These are phyloP conservation scores for Chrysoporthe deuterocubensis DNA, from an alignment of 2,329 filamentous ascomycete genomes.

Conservation along the genomic window DNA sequence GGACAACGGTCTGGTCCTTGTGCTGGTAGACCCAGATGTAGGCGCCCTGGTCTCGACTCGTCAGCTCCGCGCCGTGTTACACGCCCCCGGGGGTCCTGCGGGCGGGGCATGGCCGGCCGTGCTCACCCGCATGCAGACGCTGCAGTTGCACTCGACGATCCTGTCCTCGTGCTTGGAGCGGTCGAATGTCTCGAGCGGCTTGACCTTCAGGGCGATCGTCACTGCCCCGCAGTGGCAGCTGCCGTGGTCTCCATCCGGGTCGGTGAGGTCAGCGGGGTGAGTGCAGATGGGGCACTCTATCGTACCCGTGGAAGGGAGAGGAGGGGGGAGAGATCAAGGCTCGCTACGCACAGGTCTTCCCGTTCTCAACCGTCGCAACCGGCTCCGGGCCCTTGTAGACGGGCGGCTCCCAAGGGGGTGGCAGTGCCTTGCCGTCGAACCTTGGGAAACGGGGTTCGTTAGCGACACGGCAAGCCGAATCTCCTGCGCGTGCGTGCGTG, in stretches of 20 bases:
- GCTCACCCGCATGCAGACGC: constrained; percentile 49
- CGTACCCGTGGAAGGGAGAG: too few species aligned
- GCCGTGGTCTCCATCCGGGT: constrained; percentile 43
- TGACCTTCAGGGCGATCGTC: constrained; percentile 45
- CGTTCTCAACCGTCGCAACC: constrained; percentile 40
- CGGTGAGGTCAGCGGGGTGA: background rate
- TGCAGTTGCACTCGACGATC: constrained; percentile 55
- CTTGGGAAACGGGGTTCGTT: constrained; percentile 33
- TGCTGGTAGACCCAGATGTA: constrained; percentile 50
- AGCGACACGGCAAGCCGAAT: background rate
- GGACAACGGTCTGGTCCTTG: constrained; percentile 44
- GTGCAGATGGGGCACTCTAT: too few species aligned
- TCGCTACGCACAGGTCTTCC: constrained; percentile 38
- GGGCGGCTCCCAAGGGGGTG: constrained; percentile 40
- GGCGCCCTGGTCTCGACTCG: constrained; percentile 41
- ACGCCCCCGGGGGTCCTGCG: background rate
- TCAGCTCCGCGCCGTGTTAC: constrained; percentile 1
- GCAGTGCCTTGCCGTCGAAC: constrained; percentile 42
- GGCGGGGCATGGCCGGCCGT: too few species aligned
- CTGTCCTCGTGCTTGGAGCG: constrained; percentile 33
- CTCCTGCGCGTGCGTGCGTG: background rate
- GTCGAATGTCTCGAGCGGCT: constrained; percentile 44
- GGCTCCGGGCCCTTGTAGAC: constrained; percentile 48
- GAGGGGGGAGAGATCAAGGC: background rate
- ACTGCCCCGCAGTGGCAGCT: constrained; percentile 59